A percentile compares a stretch with the other conserved stretches of the same genome.
These are phyloP conservation scores for Penicillium cataractarum DNA, from an alignment of 495 filamentous ascomycete genomes.

Conservation along the genomic window DNA sequence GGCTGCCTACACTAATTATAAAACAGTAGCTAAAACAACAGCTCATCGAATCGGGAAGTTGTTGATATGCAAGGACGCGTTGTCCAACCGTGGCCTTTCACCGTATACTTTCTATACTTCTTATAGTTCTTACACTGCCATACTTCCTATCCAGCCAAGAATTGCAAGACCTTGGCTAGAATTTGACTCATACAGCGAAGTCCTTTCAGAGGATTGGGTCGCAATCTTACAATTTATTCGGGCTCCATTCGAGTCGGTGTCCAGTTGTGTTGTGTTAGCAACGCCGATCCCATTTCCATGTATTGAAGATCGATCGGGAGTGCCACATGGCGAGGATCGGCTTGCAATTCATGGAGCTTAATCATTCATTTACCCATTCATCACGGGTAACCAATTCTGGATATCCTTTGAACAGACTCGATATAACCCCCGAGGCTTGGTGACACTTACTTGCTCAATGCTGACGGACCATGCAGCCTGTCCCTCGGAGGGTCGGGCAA, in stretches of 20 bases:
- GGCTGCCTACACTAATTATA: not conserved
- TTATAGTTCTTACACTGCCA: too few species aligned
- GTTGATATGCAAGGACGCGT: slow-evolving; percentile 9
- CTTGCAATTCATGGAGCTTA: too few species aligned
- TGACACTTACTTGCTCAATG: not conserved
- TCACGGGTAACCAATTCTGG: not conserved
- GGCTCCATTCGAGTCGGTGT: not conserved
- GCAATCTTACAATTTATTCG: too few species aligned
- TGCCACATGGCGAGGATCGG: slow-evolving; percentile 8
- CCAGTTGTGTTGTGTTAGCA: not conserved
- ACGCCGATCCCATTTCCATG: slow-evolving; percentile 5
- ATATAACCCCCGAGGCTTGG: not conserved
- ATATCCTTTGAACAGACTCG: not conserved
- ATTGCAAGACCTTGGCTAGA: not conserved
- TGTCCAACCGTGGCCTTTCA: not conserved
- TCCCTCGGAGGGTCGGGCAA: not conserved
- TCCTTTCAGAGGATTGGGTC: too few species aligned
- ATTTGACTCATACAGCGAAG: too few species aligned
- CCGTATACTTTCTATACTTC: not conserved
- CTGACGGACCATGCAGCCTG: not conserved
- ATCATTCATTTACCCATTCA: too few species aligned
- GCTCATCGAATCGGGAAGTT: not conserved
- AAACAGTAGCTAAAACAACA: not conserved
- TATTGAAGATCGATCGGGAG: slow-evolving; percentile 9
- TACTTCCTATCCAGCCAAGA: not conserved